phyloP scores from a whole-genome alignment of 208 protist genomes.

The Trypanosoma platydactyli region DNA sequence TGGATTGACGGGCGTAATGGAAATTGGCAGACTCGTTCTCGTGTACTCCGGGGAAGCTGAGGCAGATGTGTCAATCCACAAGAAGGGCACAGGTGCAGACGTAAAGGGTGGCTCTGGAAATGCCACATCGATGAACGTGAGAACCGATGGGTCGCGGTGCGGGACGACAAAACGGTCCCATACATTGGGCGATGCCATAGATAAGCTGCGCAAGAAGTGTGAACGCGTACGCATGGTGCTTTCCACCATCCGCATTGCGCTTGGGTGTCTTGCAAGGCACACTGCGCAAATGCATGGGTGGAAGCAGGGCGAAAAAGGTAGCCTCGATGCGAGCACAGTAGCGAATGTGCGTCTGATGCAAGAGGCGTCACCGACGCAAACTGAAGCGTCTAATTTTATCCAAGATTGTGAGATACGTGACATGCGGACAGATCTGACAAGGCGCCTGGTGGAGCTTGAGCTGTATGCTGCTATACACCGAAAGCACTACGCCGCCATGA shows the following conservation, averaged over 20 bases:
- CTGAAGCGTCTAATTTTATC: conserved; percentile 11
- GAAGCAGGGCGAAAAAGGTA: not conserved
- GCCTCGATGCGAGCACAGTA: not conserved
- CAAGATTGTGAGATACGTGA: conserved; percentile 46
- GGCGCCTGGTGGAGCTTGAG: conserved; percentile 49
- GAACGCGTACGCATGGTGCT: conserved; percentile 26
- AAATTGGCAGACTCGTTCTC: conserved; percentile 28
- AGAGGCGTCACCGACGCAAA: not conserved
- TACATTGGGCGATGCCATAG: conserved; percentile 2
- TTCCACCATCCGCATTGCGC: conserved; percentile 19
- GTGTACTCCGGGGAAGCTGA: conserved; percentile 19
- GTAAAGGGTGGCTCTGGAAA: conserved; percentile 2
- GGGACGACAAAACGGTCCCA: not conserved
- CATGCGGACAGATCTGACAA: conserved; percentile 65
- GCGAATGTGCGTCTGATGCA: not conserved
- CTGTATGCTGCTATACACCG: conserved; percentile 57
- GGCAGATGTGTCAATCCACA: conserved; percentile 16
- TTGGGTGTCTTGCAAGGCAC: conserved; percentile 16
- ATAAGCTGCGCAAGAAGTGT: conserved; percentile 21
- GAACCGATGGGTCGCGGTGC: not conserved
- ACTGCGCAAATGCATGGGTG: not conserved
- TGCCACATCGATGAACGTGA: not conserved
- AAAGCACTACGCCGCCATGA: conserved; percentile 39
- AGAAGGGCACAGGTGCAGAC: not conserved
- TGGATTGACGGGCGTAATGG: conserved; percentile 17